Percentiles rank a stretch among this genome's conserved stretches.
phyloP scores from a whole-genome alignment of 805 yeast genomes.

The Kuraishia cidri region DNA sequence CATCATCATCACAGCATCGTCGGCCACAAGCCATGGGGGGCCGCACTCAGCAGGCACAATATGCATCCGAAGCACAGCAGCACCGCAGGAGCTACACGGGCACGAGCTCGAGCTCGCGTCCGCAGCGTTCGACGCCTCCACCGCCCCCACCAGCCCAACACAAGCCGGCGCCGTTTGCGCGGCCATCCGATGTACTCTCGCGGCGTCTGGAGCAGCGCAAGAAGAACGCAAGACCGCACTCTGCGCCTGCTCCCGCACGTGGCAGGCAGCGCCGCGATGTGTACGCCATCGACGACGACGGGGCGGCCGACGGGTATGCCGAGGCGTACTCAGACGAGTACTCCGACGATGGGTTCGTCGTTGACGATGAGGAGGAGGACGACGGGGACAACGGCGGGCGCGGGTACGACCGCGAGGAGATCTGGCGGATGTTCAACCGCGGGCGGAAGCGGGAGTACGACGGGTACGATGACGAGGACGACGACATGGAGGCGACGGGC shows the following conservation, averaged over 20 bases:
- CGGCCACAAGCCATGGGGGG: background rate
- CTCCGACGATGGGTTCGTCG: slow-evolving; percentile 49
- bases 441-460: slow-evolving; percentile 44
- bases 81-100: too few relatives aligned
- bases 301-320: slow-evolving; percentile 5
- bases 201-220: too few relatives aligned
- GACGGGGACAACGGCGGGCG: slow-evolving; percentile 5
- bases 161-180: background rate
- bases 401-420: slow-evolving; percentile 76
- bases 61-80: too few relatives aligned
- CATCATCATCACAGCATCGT: background rate
- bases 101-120: too few relatives aligned
- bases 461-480: slow-evolving; percentile 37
- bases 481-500: slow-evolving; percentile 94
- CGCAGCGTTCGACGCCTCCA: too few relatives aligned
- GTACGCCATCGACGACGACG: slow-evolving; percentile 40
- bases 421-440: slow-evolving; percentile 77
- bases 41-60: too few relatives aligned
- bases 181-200: too few relatives aligned
- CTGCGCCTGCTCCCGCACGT: too few relatives aligned
- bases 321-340: slow-evolving; percentile 33
- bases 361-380: slow-evolving; percentile 41
- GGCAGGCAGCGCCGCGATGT: too few relatives aligned
- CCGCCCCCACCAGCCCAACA: too few relatives aligned
- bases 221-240: too few relatives aligned